Percentiles rank a stretch among this genome's conserved stretches.
These are phyloP conservation scores for Penicillium atrosanguineum DNA, from an alignment of 495 filamentous ascomycete species.

Conservation along the genomic window DNA sequence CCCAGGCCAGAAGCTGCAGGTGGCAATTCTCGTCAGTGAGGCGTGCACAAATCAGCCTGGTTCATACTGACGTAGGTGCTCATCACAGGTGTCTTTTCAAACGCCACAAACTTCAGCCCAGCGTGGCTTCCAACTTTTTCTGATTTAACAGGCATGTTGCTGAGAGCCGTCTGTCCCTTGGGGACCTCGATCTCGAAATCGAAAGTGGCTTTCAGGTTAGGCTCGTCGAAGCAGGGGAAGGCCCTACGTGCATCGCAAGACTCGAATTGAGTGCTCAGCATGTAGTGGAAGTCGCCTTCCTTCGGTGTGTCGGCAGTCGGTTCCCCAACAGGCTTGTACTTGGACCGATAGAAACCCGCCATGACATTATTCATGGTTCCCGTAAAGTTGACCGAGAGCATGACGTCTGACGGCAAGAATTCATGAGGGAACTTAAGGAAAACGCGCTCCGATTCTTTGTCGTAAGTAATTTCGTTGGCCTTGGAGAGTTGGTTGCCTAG, in stretches of 20 bases:
- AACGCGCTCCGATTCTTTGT: conserved; percentile 75
- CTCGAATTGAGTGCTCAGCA: conserved; percentile 97
- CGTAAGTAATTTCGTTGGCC: conserved; percentile 67
- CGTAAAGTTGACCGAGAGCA: conserved; percentile 71
- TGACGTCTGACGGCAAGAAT: conserved; percentile 57
- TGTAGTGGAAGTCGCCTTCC: conserved; percentile 79
- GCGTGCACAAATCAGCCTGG: background rate
- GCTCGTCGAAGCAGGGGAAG: conserved; percentile 98
- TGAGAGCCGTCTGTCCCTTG: conserved; percentile 78
- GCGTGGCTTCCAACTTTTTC: conserved; percentile 55
- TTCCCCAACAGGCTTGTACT: conserved; percentile 78
- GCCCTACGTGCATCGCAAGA: conserved; percentile 90
- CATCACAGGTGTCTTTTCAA: conserved; percentile 88
- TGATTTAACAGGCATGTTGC: conserved; percentile 87
- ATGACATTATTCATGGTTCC: conserved; percentile 91
- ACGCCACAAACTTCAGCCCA: conserved; percentile 74
- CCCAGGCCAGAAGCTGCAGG: conserved; percentile 80
- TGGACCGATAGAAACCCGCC: conserved; percentile 94
- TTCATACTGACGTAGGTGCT: conserved; percentile 71
- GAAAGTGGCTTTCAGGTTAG: conserved; percentile 92
- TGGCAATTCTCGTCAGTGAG: conserved; percentile 10
- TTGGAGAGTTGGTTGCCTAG: conserved; percentile 45
- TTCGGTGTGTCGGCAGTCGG: conserved; percentile 69
- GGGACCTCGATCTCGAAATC: conserved; percentile 91
- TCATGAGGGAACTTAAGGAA: conserved; percentile 69